phyloP scores from a whole-genome alignment of 805 yeast species.

The Peterozyma toletana region DNA sequence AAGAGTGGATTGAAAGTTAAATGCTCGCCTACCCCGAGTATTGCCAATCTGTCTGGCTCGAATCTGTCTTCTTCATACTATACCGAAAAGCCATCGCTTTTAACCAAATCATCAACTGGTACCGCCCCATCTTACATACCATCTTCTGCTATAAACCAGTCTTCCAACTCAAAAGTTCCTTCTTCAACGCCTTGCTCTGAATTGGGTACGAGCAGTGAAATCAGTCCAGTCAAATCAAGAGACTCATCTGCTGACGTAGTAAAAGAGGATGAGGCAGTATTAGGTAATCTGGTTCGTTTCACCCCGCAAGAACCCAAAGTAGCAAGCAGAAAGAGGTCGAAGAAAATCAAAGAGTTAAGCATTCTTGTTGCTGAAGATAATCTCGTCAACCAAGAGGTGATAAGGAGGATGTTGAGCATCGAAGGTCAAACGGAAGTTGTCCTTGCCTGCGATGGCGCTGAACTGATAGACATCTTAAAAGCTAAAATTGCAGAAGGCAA shows the following conservation, averaged over 20 bases:
- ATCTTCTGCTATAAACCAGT: background rate
- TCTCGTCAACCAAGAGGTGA: conserved; percentile 89
- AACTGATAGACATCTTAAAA: conserved; percentile 67
- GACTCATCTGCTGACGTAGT: background rate
- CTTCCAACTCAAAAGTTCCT: background rate
- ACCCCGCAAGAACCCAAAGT: background rate
- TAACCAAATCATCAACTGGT: conserved; percentile 43
- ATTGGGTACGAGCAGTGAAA: background rate
- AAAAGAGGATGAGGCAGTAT: background rate
- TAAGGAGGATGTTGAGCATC: conserved; percentile 75
- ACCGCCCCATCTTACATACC: conserved; percentile 33
- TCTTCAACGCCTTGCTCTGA: background rate
- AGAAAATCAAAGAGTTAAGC: conserved; percentile 24
- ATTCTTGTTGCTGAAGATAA: conserved; percentile 94
- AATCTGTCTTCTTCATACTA: conserved; percentile 15
- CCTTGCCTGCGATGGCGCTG: conserved; percentile 86
- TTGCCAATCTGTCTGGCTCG: background rate
- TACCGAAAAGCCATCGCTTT: conserved; percentile 33
- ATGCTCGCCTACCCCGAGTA: background rate
- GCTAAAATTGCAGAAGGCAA: conserved; percentile 32
- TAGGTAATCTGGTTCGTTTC: too few species aligned
- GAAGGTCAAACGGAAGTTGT: conserved; percentile 72
- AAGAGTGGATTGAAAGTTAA: background rate
- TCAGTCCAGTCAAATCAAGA: background rate
- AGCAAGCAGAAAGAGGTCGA: background rate